Conservation (phyloP, 441 rosid species). For the Pelargonium hybrid region DNA sequence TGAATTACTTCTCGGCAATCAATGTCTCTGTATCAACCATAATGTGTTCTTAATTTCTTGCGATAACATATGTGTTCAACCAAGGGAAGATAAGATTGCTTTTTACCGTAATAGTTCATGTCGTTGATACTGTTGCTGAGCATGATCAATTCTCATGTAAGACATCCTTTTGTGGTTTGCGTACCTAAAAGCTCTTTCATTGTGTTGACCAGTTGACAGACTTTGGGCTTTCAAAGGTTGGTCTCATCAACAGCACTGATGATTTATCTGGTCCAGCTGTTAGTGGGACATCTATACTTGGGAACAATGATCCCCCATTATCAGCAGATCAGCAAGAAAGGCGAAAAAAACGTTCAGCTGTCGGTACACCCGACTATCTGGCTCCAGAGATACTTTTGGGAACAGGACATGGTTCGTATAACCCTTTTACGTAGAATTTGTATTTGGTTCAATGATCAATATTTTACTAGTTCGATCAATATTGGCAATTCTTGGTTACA, state of each 20-base stretch:
- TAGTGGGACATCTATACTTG: conserved; percentile 78
- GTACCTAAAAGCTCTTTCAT: conserved; percentile 15
- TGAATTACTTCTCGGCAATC: too few relatives aligned
- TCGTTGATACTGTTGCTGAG: neutral
- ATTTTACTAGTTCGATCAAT: neutral
- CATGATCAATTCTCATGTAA: conserved; percentile 1
- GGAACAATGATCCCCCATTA: conserved; percentile 57
- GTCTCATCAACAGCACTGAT: conserved; percentile 98
- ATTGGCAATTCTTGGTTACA: neutral
- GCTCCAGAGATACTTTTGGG: conserved; percentile 99
- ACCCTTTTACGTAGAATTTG: conserved; percentile 16
- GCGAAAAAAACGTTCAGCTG: conserved; percentile 95
- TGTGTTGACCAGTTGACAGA: conserved; percentile 75
- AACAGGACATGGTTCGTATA: conserved; percentile 94
- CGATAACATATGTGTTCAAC: neutral
- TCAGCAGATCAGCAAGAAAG: conserved; percentile 66
- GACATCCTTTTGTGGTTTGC: neutral
- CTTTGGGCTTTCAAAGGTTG: conserved; percentile 98
- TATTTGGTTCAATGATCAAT: neutral
- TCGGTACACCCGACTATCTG: conserved; percentile 99
- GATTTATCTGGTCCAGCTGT: conserved; percentile 91
- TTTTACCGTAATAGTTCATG: neutral
- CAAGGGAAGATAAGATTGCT: neutral
- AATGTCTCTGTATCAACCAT: too few relatives aligned
- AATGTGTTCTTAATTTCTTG: too few relatives aligned